Conservation (phyloP, 257 asterid genomes). For the Primulina tabacum region DNA sequence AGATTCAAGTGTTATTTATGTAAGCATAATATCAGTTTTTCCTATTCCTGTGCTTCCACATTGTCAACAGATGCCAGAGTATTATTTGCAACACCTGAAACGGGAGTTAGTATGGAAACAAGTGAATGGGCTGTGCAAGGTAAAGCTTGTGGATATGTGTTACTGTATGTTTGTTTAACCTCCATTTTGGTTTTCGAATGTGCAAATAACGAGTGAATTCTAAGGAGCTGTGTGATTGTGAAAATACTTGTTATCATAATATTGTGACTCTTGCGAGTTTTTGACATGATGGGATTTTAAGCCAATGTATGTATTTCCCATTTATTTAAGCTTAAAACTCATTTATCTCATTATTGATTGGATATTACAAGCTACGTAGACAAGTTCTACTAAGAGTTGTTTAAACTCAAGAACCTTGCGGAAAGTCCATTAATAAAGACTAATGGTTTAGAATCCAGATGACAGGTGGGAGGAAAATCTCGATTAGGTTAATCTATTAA, state of each 20-base stretch:
- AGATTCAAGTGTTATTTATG: slow-evolving; percentile 9
- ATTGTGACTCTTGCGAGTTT: background rate
- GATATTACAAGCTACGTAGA: background rate
- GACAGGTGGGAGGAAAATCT: background rate
- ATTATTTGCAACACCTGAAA: slow-evolving; percentile 65
- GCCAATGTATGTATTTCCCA: background rate
- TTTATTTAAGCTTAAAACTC: background rate
- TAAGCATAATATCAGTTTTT: slow-evolving; percentile 7
- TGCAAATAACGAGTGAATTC: background rate
- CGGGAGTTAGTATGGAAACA: slow-evolving; percentile 54
- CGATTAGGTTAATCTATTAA: background rate
- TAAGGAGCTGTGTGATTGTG: slow-evolving; percentile 12
- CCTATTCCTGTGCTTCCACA: slow-evolving; percentile 12
- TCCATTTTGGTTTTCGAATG: slow-evolving; percentile 7
- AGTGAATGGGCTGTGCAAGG: slow-evolving; percentile 97
- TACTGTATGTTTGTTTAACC: slow-evolving; percentile 13
- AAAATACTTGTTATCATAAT: slow-evolving; percentile 7
- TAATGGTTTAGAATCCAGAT: background rate
- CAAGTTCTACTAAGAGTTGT: background rate
- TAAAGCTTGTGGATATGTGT: slow-evolving; percentile 20
- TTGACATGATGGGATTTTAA: background rate
- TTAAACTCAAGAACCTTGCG: background rate
- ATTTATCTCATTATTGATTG: background rate
- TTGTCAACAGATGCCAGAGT: slow-evolving; percentile 46
- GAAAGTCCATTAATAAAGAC: background rate